Evolutionary conservation across 208 protist species (phyloP).

Genomic region (Endotrypanum monterogeii): DNA sequence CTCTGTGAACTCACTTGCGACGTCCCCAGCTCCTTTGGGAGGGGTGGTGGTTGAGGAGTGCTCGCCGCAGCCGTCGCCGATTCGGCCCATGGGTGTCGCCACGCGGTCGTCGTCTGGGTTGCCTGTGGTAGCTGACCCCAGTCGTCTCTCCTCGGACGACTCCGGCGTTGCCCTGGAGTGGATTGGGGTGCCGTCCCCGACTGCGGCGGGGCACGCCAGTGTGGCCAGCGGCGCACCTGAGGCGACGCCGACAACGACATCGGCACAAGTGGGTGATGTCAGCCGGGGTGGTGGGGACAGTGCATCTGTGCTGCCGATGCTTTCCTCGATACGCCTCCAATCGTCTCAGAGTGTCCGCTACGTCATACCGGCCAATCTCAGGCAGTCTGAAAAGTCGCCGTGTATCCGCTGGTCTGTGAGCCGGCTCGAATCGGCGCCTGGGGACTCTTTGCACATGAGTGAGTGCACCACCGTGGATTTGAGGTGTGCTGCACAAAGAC

Average conservation of each 20-base stretch:
- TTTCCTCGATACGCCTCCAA: constrained; percentile 1
- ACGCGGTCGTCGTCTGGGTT: constrained; percentile 24
- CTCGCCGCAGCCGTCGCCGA: constrained; percentile 31
- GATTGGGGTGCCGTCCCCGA: not conserved
- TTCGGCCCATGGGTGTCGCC: constrained; percentile 3
- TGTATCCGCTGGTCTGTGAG: constrained; percentile 4
- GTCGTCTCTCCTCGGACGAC: constrained; percentile 20
- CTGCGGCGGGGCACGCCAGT: not conserved
- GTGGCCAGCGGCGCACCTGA: not conserved
- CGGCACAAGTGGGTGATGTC: not conserved
- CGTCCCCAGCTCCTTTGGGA: constrained; percentile 19
- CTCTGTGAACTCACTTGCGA: constrained; percentile 26
- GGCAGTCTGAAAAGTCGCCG: constrained; percentile 8
- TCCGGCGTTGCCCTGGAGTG: constrained; percentile 19
- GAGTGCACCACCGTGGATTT: not conserved
- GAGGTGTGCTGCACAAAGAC: not conserved
- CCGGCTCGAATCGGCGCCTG: not conserved
- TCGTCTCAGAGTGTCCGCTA: not conserved
- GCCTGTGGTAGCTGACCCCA: constrained; percentile 18
- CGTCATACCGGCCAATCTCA: not conserved
- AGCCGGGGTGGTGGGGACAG: not conserved
- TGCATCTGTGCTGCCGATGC: not conserved
- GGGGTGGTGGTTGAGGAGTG: constrained; percentile 14
- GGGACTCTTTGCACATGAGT: not conserved
- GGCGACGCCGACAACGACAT: not conserved